phyloP scores from a whole-genome alignment of 345 rosid species.

The Syzygium grande region DNA sequence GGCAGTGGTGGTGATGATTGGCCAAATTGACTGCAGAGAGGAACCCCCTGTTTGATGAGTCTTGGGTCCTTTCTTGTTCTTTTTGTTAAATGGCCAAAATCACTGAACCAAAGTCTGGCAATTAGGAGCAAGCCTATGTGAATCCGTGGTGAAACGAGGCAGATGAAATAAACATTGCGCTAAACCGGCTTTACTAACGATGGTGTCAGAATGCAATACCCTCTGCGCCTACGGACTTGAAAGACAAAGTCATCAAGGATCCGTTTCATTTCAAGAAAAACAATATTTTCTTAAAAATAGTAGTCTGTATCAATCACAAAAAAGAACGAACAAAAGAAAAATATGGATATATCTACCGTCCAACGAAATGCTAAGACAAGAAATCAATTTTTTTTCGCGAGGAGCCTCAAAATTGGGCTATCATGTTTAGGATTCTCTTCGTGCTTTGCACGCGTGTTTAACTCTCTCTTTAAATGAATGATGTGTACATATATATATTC shows the following conservation, averaged over 20 bases:
- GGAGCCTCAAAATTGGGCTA: too few relatives aligned
- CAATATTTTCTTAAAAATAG: too few relatives aligned
- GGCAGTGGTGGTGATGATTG: too few relatives aligned
- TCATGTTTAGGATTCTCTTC: too few relatives aligned
- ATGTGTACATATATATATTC: too few relatives aligned
- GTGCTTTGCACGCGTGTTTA: too few relatives aligned
- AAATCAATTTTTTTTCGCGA: neutral
- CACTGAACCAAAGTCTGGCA: neutral
- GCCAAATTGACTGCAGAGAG: neutral
- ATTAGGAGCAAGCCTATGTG: neutral
- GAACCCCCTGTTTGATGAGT: neutral
- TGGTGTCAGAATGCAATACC: neutral
- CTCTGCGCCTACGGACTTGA: too few relatives aligned
- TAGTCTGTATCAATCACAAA: accelerated
- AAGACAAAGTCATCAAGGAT: neutral
- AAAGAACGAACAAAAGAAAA: neutral
- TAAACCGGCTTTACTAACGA: accelerated
- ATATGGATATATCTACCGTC: neutral
- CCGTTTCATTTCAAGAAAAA: too few relatives aligned
- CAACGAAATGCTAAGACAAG: accelerated
- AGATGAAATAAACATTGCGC: neutral
- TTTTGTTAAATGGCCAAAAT: neutral
- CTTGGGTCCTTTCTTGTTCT: neutral
- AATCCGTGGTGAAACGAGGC: accelerated
- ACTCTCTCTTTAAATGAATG: too few relatives aligned